Percentiles rank a stretch among this genome's conserved stretches.
Conservation (phyloP, 2,329 filamentous ascomycete genomes). For the Metarhizium rileyi region DNA sequence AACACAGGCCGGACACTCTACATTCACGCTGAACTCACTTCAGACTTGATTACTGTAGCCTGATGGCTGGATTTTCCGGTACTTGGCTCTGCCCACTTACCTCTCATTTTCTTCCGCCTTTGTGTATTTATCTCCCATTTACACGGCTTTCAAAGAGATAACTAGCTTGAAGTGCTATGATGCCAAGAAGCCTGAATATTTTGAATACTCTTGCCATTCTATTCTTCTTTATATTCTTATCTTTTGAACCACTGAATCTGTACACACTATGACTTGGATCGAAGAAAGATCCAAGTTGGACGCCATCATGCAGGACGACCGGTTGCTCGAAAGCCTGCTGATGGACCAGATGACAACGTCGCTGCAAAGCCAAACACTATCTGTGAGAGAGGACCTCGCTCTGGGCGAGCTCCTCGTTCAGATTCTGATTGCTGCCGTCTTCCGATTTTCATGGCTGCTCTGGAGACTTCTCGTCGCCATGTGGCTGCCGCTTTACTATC, state of each 20-base stretch:
- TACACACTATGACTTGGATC: background rate
- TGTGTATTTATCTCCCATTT: background rate
- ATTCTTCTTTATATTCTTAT: too few relatives aligned
- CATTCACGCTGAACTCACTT: background rate
- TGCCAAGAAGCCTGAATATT: too few relatives aligned
- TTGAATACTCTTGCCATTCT: background rate
- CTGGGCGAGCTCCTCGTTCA: background rate
- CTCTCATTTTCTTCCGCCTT: background rate
- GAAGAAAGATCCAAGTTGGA: background rate
- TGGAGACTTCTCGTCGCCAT: conserved; percentile 1
- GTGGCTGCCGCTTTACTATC: conserved; percentile 1
- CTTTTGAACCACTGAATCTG: background rate
- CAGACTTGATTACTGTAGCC: too few relatives aligned
- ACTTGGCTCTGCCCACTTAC: background rate
- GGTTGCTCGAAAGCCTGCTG: background rate
- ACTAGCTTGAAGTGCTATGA: too few relatives aligned
- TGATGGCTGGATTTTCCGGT: background rate
- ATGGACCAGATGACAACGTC: background rate
- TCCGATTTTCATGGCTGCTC: background rate
- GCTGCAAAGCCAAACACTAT: background rate
- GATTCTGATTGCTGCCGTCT: background rate
- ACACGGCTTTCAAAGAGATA: too few relatives aligned
- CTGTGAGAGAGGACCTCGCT: background rate
- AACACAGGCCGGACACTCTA: background rate
- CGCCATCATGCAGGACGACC: background rate